These are phyloP conservation scores for Penicillium sp. DNA, from an alignment of 2,329 filamentous ascomycete genomes.

Conservation along the genomic window DNA sequence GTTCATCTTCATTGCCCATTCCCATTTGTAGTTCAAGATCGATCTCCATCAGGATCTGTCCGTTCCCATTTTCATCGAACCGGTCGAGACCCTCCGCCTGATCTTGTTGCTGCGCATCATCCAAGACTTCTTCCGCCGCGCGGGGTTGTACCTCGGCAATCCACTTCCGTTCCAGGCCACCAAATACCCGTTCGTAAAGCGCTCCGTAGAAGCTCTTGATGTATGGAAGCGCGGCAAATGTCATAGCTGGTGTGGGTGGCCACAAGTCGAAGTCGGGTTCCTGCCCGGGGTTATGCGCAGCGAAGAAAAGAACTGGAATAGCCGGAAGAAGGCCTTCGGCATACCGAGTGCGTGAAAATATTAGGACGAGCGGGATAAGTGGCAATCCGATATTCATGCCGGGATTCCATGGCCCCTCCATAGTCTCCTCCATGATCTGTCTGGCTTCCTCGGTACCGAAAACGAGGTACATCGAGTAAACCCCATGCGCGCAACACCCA, in stretches of 20 bases:
- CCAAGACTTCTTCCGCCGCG: constrained; percentile 39
- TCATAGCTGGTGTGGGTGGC: constrained; percentile 65
- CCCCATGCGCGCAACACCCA: constrained; percentile 56
- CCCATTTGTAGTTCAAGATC: constrained; percentile 52
- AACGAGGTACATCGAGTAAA: constrained; percentile 61
- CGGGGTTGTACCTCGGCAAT: constrained; percentile 61
- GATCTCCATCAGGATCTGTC: constrained; percentile 48
- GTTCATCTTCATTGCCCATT: constrained; percentile 45
- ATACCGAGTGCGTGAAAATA: constrained; percentile 64
- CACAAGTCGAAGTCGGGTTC: constrained; percentile 56
- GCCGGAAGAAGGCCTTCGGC: constrained; percentile 63
- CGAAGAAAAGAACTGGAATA: constrained; percentile 57
- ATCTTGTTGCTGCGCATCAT: constrained; percentile 34
- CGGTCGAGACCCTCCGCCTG: constrained; percentile 29
- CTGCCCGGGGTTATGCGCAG: constrained; percentile 43
- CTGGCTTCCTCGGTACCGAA: constrained; percentile 63
- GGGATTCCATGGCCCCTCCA: constrained; percentile 43
- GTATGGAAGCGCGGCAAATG: constrained; percentile 65
- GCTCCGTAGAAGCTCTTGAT: constrained; percentile 61
- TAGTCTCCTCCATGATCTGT: constrained; percentile 49
- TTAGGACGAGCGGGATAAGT: constrained; percentile 64
- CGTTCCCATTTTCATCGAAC: constrained; percentile 32
- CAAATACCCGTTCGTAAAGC: constrained; percentile 59
- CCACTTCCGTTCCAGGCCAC: constrained; percentile 58
- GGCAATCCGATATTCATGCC: constrained; percentile 60